A percentile compares a stretch with the other conserved stretches of the same genome.
phyloP scores from a whole-genome alignment of 768 basidiomycete genomes.

The Boletus reticulatus region DNA sequence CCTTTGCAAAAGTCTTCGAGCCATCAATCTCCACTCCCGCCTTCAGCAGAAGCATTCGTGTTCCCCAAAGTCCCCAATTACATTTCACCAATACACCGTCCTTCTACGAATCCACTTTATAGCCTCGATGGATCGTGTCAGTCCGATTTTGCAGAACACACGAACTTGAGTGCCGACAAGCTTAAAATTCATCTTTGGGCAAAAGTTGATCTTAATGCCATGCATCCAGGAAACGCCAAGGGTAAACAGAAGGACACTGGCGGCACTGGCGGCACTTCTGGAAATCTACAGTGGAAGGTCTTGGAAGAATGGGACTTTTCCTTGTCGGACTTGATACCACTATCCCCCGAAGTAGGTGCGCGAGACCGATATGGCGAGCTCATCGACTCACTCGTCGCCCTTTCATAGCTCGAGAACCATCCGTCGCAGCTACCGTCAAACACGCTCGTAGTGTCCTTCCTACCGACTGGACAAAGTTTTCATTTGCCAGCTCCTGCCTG shows the following conservation, averaged over 20 bases:
- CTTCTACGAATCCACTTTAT: conserved; percentile 84
- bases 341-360: conserved; percentile 60
- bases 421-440: conserved; percentile 63
- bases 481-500: conserved; percentile 46
- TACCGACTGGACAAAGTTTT: conserved; percentile 58
- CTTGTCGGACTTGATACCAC: conserved; percentile 52
- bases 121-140: conserved; percentile 49
- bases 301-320: conserved; percentile 68
- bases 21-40: conserved; percentile 23
- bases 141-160: conserved; percentile 53
- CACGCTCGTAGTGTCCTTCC: conserved; percentile 63
- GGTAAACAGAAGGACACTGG: conserved; percentile 46
- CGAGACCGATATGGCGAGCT: conserved; percentile 3
- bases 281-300: conserved; percentile 54
- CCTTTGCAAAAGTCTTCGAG: conserved; percentile 25
- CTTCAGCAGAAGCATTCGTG: conserved; percentile 9
- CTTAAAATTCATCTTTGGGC: conserved; percentile 63
- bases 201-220: conserved; percentile 30
- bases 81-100: conserved; percentile 74
- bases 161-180: conserved; percentile 49
- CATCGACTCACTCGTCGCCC: conserved; percentile 7
- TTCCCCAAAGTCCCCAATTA: conserved; percentile 52
- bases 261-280: conserved; percentile 6
- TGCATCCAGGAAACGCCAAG: conserved; percentile 28
- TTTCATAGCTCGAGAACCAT: conserved; percentile 33